A percentile compares a stretch with the other conserved stretches of the same genome.
Conservation (phyloP, 2,329 filamentous ascomycete genomes). For the Talaromyces sp. region DNA sequence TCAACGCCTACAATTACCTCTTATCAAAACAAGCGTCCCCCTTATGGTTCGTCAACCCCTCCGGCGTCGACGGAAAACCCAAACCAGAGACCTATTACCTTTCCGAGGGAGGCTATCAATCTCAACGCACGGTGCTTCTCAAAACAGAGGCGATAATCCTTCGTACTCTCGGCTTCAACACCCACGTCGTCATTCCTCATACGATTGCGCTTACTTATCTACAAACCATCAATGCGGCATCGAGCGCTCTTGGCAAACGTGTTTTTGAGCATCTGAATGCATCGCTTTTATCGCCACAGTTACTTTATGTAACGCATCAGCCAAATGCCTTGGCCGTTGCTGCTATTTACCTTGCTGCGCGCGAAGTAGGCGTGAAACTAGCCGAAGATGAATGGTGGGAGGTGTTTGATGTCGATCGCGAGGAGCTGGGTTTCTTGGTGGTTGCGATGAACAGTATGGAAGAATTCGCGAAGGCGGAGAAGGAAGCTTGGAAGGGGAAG, state of each 20-base stretch:
- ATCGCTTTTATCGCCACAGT: constrained; percentile 78
- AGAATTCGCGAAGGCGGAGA: constrained; percentile 63
- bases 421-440: constrained; percentile 89
- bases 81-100: constrained; percentile 63
- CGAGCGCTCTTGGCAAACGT: constrained; percentile 58
- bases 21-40: constrained; percentile 58
- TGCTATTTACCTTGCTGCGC: constrained; percentile 83
- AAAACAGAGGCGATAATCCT: constrained; percentile 75
- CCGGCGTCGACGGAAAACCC: constrained; percentile 26
- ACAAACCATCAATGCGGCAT: constrained; percentile 74
- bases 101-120: constrained; percentile 68
- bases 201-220: constrained; percentile 86
- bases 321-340: constrained; percentile 80
- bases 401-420: constrained; percentile 91
- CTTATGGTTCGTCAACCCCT: constrained; percentile 43
- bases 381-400: constrained; percentile 94
- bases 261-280: constrained; percentile 80
- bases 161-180: constrained; percentile 73
- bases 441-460: constrained; percentile 79
- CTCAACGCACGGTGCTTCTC: constrained; percentile 63
- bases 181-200: constrained; percentile 81
- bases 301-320: constrained; percentile 89
- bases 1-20: constrained; percentile 83
- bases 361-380: constrained; percentile 71
- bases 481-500: constrained; percentile 51